phyloP scores from a whole-genome alignment of 2,329 filamentous ascomycete genomes.

The Scopulariopsis brevicaulis region DNA sequence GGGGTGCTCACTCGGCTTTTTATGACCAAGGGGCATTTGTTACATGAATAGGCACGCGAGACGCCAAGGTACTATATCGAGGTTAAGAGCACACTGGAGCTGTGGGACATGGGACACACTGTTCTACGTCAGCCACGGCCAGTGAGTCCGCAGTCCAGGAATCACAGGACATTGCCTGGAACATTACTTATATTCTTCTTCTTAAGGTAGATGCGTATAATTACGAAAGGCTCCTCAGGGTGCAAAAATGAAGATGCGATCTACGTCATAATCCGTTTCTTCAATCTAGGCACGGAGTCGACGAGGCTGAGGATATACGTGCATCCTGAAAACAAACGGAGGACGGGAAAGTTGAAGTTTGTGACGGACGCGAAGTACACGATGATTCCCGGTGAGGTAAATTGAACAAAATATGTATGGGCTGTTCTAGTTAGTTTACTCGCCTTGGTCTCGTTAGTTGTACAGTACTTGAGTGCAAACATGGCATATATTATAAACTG shows the following conservation, averaged over 20 bases:
- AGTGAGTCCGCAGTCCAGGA: not conserved
- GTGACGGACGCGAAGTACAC: not conserved
- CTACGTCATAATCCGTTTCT: slow-evolving; percentile 30
- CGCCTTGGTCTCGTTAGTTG: too few species aligned
- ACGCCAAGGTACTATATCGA: slow-evolving; percentile 33
- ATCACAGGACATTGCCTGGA: not conserved
- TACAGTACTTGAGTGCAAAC: too few species aligned
- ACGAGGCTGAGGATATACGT: slow-evolving; percentile 24
- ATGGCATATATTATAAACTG: too few species aligned
- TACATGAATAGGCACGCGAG: slow-evolving; percentile 13
- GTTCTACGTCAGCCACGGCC: slow-evolving; percentile 32
- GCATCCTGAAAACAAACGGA: slow-evolving; percentile 15
- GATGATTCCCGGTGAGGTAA: not conserved
- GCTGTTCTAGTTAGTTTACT: too few species aligned
- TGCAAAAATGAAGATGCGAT: slow-evolving; percentile 11
- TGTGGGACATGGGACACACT: slow-evolving; percentile 23
- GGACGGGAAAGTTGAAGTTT: not conserved
- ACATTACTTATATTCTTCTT: not conserved
- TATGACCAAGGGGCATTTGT: slow-evolving; percentile 20
- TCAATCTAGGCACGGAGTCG: slow-evolving; percentile 16
- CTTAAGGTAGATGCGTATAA: not conserved
- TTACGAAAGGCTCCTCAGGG: slow-evolving; percentile 4
- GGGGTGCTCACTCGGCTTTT: slow-evolving; percentile 21
- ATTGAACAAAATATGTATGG: not conserved
- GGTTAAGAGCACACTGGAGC: slow-evolving; percentile 33